Base-by-base conservation (phyloP, 495 filamentous ascomycete genomes). In the Penicillium angulare region DNA sequence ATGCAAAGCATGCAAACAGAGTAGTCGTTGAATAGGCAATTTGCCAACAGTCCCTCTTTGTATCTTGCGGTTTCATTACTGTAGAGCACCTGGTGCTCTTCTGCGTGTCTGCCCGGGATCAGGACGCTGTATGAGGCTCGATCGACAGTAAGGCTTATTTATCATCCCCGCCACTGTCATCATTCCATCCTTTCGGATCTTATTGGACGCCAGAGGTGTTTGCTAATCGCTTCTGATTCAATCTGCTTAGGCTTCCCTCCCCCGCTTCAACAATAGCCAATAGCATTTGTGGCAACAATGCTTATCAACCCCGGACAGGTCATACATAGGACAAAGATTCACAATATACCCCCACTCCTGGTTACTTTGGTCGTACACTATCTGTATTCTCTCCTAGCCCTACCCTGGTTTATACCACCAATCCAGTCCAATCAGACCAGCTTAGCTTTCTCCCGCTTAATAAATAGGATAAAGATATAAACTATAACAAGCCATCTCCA, bases 191-290 rank as follows among this genome's bases (percentile, higher is more conserved):
- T 23, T 21, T 23, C n/a, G 17, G 38, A 22, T 41, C 18, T 41
- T 41, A 41, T 41, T 41, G 17, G 38, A 41, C 22, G 38, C 18
- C 17, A 41, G 38, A 41, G 38, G 29, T 43, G 23, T 43, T 43
- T 43, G 22, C 41, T 43, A 43, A 43, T 43, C 41, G 22, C 26
- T 43, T 43, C 41, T 17, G 41, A 23, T 43, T 43, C 41, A 43
- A 43, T 29, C 41, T 43, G 26, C 41, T 43, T 29, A 16, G 41
- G 38, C 38, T 41, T 15, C 16, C 17, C 18, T 41, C 38, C 17
- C 18, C 18, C 17, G 23, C 38, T 41, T 41, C 3, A 41, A 41
- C 7, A n/a, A 41, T 41, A 18, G 17, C 38, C 17, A 41, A 41
- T 41, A 41, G 38, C 38, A 41, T 41, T 13, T 41, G 7, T 22